These are phyloP conservation scores for Aspergillus eucalypticola DNA, from an alignment of 2,329 filamentous ascomycete genomes.

Conservation along the genomic window DNA sequence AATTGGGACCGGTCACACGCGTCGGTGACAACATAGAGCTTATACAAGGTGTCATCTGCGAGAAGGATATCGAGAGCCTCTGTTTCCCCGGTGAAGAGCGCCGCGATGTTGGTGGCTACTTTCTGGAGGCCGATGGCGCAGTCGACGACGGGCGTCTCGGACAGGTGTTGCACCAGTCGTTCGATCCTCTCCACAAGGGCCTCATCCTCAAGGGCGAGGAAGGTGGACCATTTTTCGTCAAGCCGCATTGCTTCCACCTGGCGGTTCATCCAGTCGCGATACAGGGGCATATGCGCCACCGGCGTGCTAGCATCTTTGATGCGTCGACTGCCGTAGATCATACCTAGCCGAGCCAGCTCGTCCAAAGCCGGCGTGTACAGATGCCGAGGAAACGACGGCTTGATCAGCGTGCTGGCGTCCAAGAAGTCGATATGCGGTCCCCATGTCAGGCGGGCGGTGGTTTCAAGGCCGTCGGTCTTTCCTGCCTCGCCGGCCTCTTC, in stretches of 20 bases:
- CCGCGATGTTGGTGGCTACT: background rate
- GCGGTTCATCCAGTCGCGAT: background rate
- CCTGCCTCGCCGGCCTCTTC: background rate
- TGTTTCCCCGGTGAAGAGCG: background rate
- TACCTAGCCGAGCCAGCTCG: conserved; percentile 17
- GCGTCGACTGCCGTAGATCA: conserved; percentile 14
- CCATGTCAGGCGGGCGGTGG: conserved; percentile 14
- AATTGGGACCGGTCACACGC: background rate
- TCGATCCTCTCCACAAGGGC: conserved; percentile 8
- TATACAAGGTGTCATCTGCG: background rate
- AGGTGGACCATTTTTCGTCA: background rate
- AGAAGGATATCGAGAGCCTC: background rate
- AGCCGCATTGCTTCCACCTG: background rate
- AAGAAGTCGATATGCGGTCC: conserved; percentile 21
- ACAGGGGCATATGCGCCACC: background rate
- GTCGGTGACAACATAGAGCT: background rate
- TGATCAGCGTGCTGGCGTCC: conserved; percentile 13
- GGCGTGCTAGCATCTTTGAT: background rate
- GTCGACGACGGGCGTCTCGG: background rate
- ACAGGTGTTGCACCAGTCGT: background rate
- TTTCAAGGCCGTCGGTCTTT: background rate
- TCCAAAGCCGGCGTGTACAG: conserved; percentile 1
- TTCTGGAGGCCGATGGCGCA: conserved; percentile 3
- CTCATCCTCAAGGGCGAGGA: background rate
- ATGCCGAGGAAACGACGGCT: conserved; percentile 13